phyloP scores from a whole-genome alignment of 1,284 basidiomycete species.

The Rhodotorula mucilaginosa region DNA sequence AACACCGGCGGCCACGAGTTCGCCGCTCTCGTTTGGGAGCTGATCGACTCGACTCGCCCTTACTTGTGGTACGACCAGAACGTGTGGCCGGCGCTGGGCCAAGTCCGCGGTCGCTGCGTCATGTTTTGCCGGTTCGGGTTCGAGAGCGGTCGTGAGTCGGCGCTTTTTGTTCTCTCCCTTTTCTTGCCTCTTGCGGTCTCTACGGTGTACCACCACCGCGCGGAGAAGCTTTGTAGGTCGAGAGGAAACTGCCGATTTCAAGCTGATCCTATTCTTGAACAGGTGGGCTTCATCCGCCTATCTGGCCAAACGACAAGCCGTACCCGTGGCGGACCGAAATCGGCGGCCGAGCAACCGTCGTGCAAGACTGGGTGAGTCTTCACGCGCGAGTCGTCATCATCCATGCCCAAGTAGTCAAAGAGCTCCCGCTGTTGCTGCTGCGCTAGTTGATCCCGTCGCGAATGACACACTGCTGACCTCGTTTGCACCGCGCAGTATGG shows the following conservation, averaged over 20 bases:
- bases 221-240: too few species aligned
- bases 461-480: neutral
- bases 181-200: neutral
- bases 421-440: neutral
- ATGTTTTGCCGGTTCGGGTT: slow-evolving; percentile 29
- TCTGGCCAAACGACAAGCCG: slow-evolving; percentile 22
- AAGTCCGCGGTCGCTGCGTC: slow-evolving; percentile 20
- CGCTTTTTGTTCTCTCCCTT: too few species aligned
- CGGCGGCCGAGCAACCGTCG: slow-evolving; percentile 10
- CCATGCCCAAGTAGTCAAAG: neutral
- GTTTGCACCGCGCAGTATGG: slow-evolving; percentile 11
- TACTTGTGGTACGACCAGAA: slow-evolving; percentile 20
- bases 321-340: slow-evolving; percentile 12
- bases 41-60: slow-evolving; percentile 6
- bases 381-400: neutral
- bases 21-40: slow-evolving; percentile 3
- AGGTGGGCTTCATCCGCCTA: slow-evolving; percentile 22
- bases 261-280: neutral
- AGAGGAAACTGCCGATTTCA: too few species aligned
- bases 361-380: slow-evolving; percentile 31
- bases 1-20: slow-evolving; percentile 9
- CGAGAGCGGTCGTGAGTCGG: slow-evolving; percentile 1
- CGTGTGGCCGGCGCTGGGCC: slow-evolving; percentile 18
- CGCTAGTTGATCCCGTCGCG: too few species aligned
- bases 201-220: too few species aligned